phyloP scores from a whole-genome alignment of 2,329 filamentous ascomycete genomes.

The Dactylellina leptospora region DNA sequence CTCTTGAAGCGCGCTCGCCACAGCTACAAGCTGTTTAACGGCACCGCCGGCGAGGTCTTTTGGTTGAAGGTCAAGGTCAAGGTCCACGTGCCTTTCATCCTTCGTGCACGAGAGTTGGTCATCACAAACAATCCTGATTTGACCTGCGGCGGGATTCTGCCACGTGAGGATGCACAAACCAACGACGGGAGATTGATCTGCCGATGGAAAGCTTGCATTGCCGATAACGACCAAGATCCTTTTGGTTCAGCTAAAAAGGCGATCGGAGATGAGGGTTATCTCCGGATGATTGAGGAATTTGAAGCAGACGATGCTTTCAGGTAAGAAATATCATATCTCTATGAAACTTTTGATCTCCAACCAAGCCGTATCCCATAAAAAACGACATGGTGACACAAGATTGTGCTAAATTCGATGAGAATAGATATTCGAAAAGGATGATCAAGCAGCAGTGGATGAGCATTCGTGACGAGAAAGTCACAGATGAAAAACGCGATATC shows the following conservation, averaged over 20 bases:
- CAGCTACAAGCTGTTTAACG: conserved; percentile 29
- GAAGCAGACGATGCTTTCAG: conserved; percentile 36
- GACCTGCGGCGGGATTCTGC: conserved; percentile 28
- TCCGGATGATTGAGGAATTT: conserved; percentile 22
- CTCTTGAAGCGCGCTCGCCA: conserved; percentile 33
- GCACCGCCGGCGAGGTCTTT: conserved; percentile 14
- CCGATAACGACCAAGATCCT: conserved; percentile 16
- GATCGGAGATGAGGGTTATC: conserved; percentile 28
- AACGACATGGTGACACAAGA: too few species aligned
- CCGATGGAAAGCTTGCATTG: conserved; percentile 18
- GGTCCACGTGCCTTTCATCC: background rate
- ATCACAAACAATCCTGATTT: conserved; percentile 35
- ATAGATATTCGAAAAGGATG: conserved; percentile 8
- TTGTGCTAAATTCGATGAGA: background rate
- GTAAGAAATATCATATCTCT: background rate
- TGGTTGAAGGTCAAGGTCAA: conserved; percentile 23
- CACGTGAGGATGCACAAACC: conserved; percentile 9
- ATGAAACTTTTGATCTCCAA: too few species aligned
- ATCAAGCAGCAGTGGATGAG: conserved; percentile 16
- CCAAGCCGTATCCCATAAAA: too few species aligned
- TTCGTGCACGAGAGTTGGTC: conserved; percentile 19
- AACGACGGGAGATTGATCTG: conserved; percentile 43
- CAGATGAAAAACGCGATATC: background rate
- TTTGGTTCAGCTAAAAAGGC: conserved; percentile 22
- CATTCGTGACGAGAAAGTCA: background rate